Conservation (phyloP, 768 basidiomycete species). For the Podaxis mareebaensis region DNA sequence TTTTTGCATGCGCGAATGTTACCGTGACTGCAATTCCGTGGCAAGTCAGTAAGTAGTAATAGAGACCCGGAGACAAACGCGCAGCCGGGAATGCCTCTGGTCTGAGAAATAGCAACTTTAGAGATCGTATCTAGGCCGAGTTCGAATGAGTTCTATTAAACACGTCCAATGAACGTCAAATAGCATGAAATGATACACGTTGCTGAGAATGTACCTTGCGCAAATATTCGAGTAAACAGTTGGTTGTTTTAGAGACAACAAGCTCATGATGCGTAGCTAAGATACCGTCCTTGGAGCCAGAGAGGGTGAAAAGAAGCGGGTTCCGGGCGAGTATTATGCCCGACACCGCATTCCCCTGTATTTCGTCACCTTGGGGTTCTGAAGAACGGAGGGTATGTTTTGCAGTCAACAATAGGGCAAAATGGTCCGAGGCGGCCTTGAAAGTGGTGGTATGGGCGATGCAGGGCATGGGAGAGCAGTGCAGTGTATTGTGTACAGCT, state of each 20-base stretch:
- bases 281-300: conserved; percentile 51
- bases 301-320: conserved; percentile 40
- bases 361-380: conserved; percentile 1
- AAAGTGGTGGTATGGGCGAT: conserved; percentile 16
- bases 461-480: conserved; percentile 16
- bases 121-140: conserved; percentile 63
- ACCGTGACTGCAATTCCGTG: conserved; percentile 7
- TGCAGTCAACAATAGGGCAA: conserved; percentile 11
- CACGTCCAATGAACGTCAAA: conserved; percentile 13
- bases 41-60: background rate
- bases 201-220: conserved; percentile 36
- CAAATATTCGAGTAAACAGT: conserved; percentile 52
- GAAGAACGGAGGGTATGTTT: conserved; percentile 10
- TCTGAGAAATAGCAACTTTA: background rate
- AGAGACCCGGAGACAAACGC: background rate
- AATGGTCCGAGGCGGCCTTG: conserved; percentile 17
- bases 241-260: conserved; percentile 47
- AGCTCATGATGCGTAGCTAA: conserved; percentile 41
- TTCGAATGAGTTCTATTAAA: conserved; percentile 53
- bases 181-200: conserved; percentile 2
- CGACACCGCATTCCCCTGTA: background rate
- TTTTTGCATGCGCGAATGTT: conserved; percentile 4
- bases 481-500: conserved; percentile 1
- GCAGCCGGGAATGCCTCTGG: conserved; percentile 5
- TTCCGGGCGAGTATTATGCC: background rate